These are phyloP conservation scores for Straminergon stramineum DNA, from an alignment of 225 moss, liverwort and hornwort genomes.

Conservation along the genomic window DNA sequence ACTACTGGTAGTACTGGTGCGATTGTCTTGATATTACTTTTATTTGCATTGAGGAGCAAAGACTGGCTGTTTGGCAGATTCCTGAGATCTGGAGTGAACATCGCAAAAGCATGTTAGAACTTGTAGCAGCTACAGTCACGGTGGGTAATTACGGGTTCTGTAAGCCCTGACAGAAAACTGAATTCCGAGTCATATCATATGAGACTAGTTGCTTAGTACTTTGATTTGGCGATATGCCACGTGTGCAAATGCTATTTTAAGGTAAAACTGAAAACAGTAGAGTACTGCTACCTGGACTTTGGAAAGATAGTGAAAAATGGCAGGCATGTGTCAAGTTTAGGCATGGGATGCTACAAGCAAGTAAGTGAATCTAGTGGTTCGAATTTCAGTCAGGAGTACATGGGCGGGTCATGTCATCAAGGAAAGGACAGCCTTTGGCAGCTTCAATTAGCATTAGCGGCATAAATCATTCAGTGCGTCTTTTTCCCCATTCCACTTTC, in stretches of 20 bases:
- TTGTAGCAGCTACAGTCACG: slow-evolving; percentile 61
- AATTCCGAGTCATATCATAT: not conserved
- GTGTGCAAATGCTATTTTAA: not conserved
- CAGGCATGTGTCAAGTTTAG: not conserved
- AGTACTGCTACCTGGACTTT: not conserved
- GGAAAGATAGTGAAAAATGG: not conserved
- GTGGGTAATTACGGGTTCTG: slow-evolving; percentile 16
- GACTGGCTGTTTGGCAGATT: slow-evolving; percentile 37
- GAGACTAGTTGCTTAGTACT: not conserved
- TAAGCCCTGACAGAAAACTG: not conserved
- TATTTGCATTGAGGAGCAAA: not conserved
- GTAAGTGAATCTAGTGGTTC: not conserved
- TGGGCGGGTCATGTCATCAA: slow-evolving; percentile 71
- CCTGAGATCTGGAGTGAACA: slow-evolving; percentile 68
- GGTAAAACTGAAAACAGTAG: not conserved
- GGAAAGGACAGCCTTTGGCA: slow-evolving; percentile 53
- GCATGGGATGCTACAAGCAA: not conserved
- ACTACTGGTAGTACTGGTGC: not conserved
- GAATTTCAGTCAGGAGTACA: slow-evolving; percentile 73
- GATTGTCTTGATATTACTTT: not conserved
- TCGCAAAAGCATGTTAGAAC: slow-evolving; percentile 69
- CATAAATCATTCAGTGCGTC: slow-evolving; percentile 46
- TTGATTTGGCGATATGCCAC: not conserved
- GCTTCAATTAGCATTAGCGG: slow-evolving; percentile 61
- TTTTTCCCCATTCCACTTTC: not conserved